Evolutionary conservation across 2,329 filamentous ascomycete genomes (phyloP).

Genomic region (Neofusicoccum sp.): DNA sequence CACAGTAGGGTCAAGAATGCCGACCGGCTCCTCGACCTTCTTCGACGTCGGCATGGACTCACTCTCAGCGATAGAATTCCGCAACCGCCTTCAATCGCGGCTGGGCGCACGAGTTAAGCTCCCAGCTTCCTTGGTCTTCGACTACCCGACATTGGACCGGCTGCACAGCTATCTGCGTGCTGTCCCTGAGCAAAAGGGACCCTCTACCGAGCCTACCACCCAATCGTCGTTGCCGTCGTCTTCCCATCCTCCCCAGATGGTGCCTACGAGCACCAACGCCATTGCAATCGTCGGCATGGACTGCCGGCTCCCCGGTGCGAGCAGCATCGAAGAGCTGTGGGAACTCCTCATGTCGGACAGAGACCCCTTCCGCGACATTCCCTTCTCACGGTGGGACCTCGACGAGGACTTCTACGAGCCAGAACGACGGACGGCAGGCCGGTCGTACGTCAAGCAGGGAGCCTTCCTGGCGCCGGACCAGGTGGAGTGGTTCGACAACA

Average conservation of each 20-base stretch:
- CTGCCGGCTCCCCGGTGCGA: not conserved
- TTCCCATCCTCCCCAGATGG: too few relatives aligned
- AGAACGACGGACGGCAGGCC: not conserved
- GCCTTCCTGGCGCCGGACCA: not conserved
- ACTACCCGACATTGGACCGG: not conserved
- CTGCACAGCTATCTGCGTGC: not conserved
- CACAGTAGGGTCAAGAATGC: not conserved
- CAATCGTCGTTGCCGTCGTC: too few relatives aligned
- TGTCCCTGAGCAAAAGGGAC: not conserved
- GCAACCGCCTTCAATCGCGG: not conserved
- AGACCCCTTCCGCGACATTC: not conserved
- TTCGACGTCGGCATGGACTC: not conserved
- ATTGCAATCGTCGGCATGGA: too few relatives aligned
- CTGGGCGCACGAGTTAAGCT: not conserved
- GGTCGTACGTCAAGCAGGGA: not conserved
- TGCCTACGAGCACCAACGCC: too few relatives aligned
- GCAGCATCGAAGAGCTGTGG: not conserved
- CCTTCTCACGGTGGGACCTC: not conserved
- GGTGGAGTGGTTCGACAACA: conserved; percentile 35
- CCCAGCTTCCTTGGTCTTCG: not conserved
- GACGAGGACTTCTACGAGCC: not conserved
- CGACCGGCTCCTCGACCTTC: not conserved
- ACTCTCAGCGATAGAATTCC: not conserved
- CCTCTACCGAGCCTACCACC: too few relatives aligned
- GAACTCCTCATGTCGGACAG: not conserved